These are phyloP conservation scores for Achaetomium macrosporum DNA, from an alignment of 2,329 filamentous ascomycete genomes.

Conservation along the genomic window DNA sequence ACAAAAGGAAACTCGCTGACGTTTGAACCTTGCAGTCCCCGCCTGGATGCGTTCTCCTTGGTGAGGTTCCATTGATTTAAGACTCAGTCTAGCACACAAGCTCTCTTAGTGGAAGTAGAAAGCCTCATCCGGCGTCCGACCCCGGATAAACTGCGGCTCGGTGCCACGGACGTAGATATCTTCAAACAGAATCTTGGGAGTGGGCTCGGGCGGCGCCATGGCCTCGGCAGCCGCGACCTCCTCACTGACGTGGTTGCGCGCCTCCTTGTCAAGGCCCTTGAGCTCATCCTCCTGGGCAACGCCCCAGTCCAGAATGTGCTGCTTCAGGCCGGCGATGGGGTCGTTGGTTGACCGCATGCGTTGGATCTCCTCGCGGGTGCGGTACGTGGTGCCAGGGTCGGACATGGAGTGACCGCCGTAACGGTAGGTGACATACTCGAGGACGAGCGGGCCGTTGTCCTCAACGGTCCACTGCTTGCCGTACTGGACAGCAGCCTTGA, in stretches of 20 bases:
- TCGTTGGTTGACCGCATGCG: slow-evolving; percentile 99
- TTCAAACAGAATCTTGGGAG: slow-evolving; percentile 81
- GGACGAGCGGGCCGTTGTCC: slow-evolving; percentile 88
- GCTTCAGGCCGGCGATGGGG: slow-evolving; percentile 95
- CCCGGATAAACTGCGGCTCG: slow-evolving; percentile 83
- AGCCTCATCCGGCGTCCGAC: slow-evolving; percentile 86
- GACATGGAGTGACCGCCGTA: slow-evolving; percentile 99
- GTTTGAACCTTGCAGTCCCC: slow-evolving; percentile 10
- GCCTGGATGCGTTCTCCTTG: slow-evolving; percentile 6
- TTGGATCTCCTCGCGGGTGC: slow-evolving; percentile 98
- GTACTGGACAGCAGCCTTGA: slow-evolving; percentile 93
- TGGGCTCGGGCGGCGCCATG: slow-evolving; percentile 76
- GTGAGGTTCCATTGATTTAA: neutral
- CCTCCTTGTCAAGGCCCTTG: slow-evolving; percentile 93
- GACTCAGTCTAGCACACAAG: neutral
- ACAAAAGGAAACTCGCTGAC: slow-evolving; percentile 15
- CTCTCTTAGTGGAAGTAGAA: slow-evolving; percentile 64
- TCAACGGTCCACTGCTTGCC: slow-evolving; percentile 79
- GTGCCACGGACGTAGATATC: slow-evolving; percentile 89
- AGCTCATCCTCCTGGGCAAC: slow-evolving; percentile 90
- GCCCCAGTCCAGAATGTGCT: slow-evolving; percentile 95
- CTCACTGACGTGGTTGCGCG: slow-evolving; percentile 74
- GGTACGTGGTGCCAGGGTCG: slow-evolving; percentile 97
- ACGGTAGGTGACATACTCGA: slow-evolving; percentile 98
- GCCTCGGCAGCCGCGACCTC: slow-evolving; percentile 88